phyloP scores from a whole-genome alignment of 805 yeast species.

The Candida morakotiae region DNA sequence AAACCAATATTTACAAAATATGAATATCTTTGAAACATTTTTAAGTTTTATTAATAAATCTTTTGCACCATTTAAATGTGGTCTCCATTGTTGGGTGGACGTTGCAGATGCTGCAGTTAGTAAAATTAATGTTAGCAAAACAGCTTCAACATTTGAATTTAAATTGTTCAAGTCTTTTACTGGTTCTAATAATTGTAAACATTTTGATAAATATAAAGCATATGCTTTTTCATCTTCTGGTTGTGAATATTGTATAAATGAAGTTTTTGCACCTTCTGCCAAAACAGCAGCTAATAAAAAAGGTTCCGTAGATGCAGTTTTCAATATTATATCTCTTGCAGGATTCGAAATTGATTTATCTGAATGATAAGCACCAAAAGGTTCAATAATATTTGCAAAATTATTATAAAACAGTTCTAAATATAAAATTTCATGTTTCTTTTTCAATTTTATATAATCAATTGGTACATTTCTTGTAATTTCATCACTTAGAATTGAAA shows the following conservation, averaged over 20 bases:
- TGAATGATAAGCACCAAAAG: conserved; percentile 30
- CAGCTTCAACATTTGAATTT: conserved; percentile 53
- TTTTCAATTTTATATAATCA: conserved; percentile 23
- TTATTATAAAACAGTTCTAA: conserved; percentile 32
- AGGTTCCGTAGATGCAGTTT: conserved; percentile 55
- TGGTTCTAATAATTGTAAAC: conserved; percentile 47
- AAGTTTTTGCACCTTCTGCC: conserved; percentile 65
- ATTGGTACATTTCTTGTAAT: conserved; percentile 23
- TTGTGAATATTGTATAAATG: conserved; percentile 36
- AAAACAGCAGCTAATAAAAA: conserved; percentile 62
- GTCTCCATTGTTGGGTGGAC: conserved; percentile 53
- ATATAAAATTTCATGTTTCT: conserved; percentile 24
- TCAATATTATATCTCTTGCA: conserved; percentile 55
- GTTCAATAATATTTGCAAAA: conserved; percentile 31
- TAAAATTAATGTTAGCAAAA: conserved; percentile 58
- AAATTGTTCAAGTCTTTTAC: conserved; percentile 11
- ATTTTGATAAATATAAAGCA: conserved; percentile 56
- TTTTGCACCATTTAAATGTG: conserved; percentile 61
- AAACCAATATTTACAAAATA: conserved; percentile 57
- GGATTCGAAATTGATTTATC: conserved; percentile 38
- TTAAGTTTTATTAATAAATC: conserved; percentile 45
- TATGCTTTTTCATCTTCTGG: conserved; percentile 60
- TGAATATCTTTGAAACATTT: conserved; percentile 33
- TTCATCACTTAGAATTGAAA: conserved; percentile 4
- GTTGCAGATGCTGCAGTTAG: conserved; percentile 59